These are phyloP conservation scores for Erythrobasidium hasegawianum DNA, from an alignment of 1,284 basidiomycete genomes.

Conservation along the genomic window DNA sequence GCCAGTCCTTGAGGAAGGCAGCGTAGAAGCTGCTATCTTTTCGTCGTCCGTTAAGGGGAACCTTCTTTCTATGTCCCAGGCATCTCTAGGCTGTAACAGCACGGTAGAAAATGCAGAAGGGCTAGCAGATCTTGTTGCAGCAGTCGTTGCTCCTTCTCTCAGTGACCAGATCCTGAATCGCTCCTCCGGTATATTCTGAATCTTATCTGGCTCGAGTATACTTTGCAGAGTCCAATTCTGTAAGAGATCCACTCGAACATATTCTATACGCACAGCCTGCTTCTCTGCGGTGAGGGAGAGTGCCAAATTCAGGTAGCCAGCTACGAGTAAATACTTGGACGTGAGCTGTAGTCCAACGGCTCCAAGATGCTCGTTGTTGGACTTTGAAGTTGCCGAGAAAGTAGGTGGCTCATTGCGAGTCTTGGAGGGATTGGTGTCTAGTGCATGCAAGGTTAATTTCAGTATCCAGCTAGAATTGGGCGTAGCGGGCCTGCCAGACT, in stretches of 20 bases:
- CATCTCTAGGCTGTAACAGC: neutral
- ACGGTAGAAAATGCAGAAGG: neutral
- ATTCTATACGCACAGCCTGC: neutral
- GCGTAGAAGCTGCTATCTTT: conserved; percentile 4
- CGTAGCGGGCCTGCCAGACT: neutral
- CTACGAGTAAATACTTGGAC: neutral
- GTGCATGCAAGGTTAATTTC: neutral
- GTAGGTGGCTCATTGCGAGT: neutral
- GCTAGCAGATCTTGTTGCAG: neutral
- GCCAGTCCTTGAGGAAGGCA: conserved; percentile 7
- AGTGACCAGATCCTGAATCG: neutral
- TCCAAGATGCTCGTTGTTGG: neutral
- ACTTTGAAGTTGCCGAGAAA: neutral
- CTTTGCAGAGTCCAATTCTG: neutral
- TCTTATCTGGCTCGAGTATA: neutral
- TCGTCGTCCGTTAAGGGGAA: conserved; percentile 2
- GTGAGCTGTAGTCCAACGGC: neutral
- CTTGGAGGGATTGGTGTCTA: neutral
- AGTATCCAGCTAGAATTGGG: neutral
- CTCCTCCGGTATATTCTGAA: neutral
- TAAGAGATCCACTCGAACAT: neutral
- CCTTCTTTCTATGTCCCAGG: neutral
- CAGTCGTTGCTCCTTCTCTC: neutral
- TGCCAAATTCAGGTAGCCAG: neutral
- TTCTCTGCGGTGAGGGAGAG: neutral